Evolutionary conservation across 805 yeast species (phyloP).

Genomic region (Metschnikowia borealis): DNA sequence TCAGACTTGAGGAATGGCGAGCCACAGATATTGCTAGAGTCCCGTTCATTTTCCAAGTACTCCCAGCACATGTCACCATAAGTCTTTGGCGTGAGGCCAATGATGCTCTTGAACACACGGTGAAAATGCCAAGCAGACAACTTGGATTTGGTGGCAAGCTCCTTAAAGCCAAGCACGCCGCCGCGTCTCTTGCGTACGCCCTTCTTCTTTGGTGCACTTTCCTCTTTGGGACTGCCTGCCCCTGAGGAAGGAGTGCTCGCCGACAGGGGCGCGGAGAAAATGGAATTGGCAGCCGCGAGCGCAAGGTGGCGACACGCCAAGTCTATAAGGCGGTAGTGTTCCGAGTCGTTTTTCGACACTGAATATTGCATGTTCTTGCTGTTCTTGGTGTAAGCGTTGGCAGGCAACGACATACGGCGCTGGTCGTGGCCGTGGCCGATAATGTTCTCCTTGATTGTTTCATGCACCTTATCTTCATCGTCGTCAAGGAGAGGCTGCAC

Average conservation of each 20-base stretch:
- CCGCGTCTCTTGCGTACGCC: constrained; percentile 56
- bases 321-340: constrained; percentile 65
- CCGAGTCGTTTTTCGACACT: constrained; percentile 57
- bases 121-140: constrained; percentile 92
- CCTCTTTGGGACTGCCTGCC: constrained; percentile 21
- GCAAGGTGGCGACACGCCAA: constrained; percentile 83
- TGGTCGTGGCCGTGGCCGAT: constrained; percentile 20
- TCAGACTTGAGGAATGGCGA: not conserved
- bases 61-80: constrained; percentile 83
- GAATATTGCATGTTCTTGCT: constrained; percentile 10
- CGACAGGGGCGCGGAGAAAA: constrained; percentile 19
- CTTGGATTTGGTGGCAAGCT: constrained; percentile 78
- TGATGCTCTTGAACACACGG: constrained; percentile 79
- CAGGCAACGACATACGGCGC: constrained; percentile 29
- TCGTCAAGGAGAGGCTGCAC: constrained; percentile 48
- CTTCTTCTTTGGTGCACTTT: constrained; percentile 9
- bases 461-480: constrained; percentile 37
- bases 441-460: constrained; percentile 35
- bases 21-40: not conserved
- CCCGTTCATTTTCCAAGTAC: constrained; percentile 36
- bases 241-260: constrained; percentile 13
- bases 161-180: constrained; percentile 79
- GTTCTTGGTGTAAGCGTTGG: constrained; percentile 18
- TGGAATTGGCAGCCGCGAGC: constrained; percentile 60
- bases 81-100: constrained; percentile 83